Percentiles rank a stretch among this genome's conserved stretches.
Evolutionary conservation across 2,329 filamentous ascomycete genomes (phyloP).

Genomic region (Magnaporthales sp.): DNA sequence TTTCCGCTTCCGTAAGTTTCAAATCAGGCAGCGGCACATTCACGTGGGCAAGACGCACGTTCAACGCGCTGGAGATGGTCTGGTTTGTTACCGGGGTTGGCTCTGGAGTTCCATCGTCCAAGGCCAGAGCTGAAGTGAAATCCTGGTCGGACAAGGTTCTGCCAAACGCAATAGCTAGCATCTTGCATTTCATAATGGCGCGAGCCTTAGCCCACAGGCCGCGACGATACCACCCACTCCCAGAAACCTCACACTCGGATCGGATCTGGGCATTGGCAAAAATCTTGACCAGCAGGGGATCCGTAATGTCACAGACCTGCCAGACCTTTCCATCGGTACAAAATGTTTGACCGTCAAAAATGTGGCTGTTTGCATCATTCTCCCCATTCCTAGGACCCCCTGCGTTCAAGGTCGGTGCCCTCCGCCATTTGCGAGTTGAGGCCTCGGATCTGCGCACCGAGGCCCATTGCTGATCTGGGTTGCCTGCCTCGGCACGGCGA

Average conservation of each 20-base stretch:
- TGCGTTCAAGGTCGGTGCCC: slow-evolving; percentile 17
- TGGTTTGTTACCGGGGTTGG: slow-evolving; percentile 12
- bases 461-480: slow-evolving; percentile 37
- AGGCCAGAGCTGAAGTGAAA: slow-evolving; percentile 32
- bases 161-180: slow-evolving; percentile 55
- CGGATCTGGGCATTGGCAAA: slow-evolving; percentile 56
- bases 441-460: slow-evolving; percentile 30
- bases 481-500: slow-evolving; percentile 37
- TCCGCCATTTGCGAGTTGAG: slow-evolving; percentile 8
- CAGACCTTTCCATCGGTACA: slow-evolving; percentile 80
- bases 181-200: slow-evolving; percentile 80
- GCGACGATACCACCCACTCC: slow-evolving; percentile 77
- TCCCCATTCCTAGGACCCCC: background rate
- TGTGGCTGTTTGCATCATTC: slow-evolving; percentile 43
- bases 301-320: slow-evolving; percentile 88
- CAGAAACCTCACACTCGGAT: slow-evolving; percentile 45
- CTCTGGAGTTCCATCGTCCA: slow-evolving; percentile 23
- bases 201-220: slow-evolving; percentile 78
- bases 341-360: slow-evolving; percentile 74
- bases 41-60: slow-evolving; percentile 13
- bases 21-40: slow-evolving; percentile 29
- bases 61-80: background rate
- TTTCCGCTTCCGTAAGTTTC: slow-evolving; percentile 27
- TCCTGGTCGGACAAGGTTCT: slow-evolving; percentile 39
- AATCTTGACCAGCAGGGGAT: slow-evolving; percentile 61